Evolutionary conservation across 78 protist genomes (phyloP), one percentile per base, ranked within the genome.

Genomic region (Pirum gemmata): DNA sequence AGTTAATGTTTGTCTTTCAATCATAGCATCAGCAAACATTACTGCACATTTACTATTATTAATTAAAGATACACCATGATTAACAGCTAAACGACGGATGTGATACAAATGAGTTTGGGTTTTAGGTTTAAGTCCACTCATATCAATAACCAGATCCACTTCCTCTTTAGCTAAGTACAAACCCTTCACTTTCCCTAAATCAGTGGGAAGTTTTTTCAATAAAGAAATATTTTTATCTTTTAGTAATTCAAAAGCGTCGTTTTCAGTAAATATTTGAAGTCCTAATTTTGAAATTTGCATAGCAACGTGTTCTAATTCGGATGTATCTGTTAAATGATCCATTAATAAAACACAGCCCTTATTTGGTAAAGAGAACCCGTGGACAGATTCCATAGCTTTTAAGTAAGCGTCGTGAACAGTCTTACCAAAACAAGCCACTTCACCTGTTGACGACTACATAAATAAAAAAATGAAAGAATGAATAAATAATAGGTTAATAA

Each of bases 371-470:
- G 26, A 26, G 85, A 96, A 92, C 72, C 93, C 93, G 5, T 87
- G 87, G n/a, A 94, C 90, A 2, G 96, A 82, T 36, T 93, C 37
- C 82, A 96, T 83, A 41, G 97, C 94, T 85, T 96, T 95, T 51
- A 96, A 90, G 94, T 91, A 95, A 8, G 96, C 98, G 73, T 95
- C 97, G 73, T 93, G 38, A 61, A 80, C 38, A 40, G 73, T 61
- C 0, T 75, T 77, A 26, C 98, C 98, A 51, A 94, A 95, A 92
- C 95, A 94, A 1, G 96, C 97, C 40, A 91, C 97, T 85, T 95
- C 98, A 37, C 98, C 99, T 1, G 99, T 97, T 13, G 95, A 92
- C n/a, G n/a, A n/a, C n/a, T n/a, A n/a, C n/a, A n/a, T n/a, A 26
- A 91, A 90, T n/a, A n/a, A n/a, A n/a, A n/a, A n/a, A n/a, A n/a